Evolutionary conservation across 371 early-diverging fungal genomes (phyloP), one percentile per base, ranked within the genome.

Genomic region (Mucor saturninus): DNA sequence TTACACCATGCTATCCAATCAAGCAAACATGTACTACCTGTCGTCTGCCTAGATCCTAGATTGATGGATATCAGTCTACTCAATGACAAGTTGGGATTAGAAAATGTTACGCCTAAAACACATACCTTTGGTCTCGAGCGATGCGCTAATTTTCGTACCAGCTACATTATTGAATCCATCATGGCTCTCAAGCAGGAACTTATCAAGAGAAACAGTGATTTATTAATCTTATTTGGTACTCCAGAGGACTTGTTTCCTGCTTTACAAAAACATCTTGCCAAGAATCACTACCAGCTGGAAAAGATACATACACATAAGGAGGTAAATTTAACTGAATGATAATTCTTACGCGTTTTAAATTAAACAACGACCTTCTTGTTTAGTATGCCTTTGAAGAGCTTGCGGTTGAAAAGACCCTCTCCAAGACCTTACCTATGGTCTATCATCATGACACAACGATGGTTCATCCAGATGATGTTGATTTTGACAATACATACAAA

Each of bases 301-400:
- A 48, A 56, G 14, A 57, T 76, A 0, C 56, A 73, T 45, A 61
- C 62, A 42, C 54, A 68, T 45, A 68, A 76, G 50, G 76, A 76
- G 71, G 76, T 75, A 58, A 40, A 21, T 5, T 5, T 32, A 7
- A 28, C 21, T 21, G 21, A 28, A 28, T 14, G 10, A 37, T 11
- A 37, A 42, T 0, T 29, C 5, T 14, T 21, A 52, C 13, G 3
- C 28, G 4, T 30, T 13, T 45, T 5, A 56, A 29, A 50, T 21
- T 21, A 21, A 21, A 21, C 21, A 21, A 21, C 21, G 21, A 21
- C 21, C 21, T 21, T 21, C 21, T 21, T 21, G 21, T 21, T 21
- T 35, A 75, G 75, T 64, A 76, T 58, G 67, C 76, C 0, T 73
- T 39, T 54, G 76, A 76, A 56, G 76, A 76, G 30, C 26, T 73